Base-by-base conservation (phyloP, 2,329 filamentous ascomycete species). In the Dendrostoma leiphaemia region DNA sequence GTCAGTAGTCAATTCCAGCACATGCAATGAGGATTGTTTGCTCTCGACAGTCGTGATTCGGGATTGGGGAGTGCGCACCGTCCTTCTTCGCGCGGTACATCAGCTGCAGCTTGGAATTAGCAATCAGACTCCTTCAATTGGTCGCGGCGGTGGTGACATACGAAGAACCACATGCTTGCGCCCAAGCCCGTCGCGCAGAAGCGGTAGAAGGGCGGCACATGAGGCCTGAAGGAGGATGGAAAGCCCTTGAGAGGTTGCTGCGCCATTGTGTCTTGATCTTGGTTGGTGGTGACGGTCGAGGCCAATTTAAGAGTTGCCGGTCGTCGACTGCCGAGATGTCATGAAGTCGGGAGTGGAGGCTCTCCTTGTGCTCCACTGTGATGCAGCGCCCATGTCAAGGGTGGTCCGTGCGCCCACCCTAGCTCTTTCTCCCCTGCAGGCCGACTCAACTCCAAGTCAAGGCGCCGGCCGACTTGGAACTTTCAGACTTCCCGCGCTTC, bases 81-180 rank as follows among this genome's bases (percentile, higher is more conserved):
- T 99, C 94, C 78, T 97, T 89, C 84, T 93, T 96, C 66, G 91
- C 91, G 67, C 94, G 85, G 78, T 97, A 97, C 86, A 97, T 91
- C 69, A 97, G 76, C 92, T 96, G 66, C n/a, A 7, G n/a, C 8
- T 50, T 28, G 48, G 37, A 40, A 53, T 62, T 48, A 64, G 55
- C 32, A 46, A 28, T 37, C 59, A 46, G 26, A n/a, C n/a, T 26
- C 23, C n/a, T 15, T 23, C 23, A 32, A 10, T 9, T 21, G 23
- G 26, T 13, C 17, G 8, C 12, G 24, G 9, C 12, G 15, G 53
- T 23, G 43, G 55, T 45, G 57, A 78, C 88, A 69, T 83, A 97
- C 92, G 73, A 94, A 99, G 77, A 99, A 97, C 94, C 94, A 99
- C 94, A 97, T 99, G 76, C 89, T 90, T 52, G 94, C 94, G 63